Conservation (phyloP, 2,329 filamentous ascomycete species). For the Penicillium sp. region DNA sequence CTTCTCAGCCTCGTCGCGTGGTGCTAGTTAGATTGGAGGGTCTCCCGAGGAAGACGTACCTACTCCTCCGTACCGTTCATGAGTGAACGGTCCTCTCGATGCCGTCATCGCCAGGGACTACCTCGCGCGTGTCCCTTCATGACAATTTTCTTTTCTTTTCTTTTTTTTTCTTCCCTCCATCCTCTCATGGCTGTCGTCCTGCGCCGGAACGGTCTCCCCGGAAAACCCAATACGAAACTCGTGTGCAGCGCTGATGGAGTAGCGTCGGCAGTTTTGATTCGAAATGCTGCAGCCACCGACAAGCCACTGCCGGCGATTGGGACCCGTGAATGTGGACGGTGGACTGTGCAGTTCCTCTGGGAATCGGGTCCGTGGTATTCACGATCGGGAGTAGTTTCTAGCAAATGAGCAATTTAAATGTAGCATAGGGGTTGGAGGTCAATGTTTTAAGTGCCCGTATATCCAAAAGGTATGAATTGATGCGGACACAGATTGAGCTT, state of each 20-base stretch:
- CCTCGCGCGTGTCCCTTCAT: neutral
- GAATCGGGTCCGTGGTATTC: no score
- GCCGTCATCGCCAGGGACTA: conserved; percentile 8
- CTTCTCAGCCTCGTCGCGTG: neutral
- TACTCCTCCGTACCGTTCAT: neutral
- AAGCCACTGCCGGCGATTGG: conserved; percentile 25
- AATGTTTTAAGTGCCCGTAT: neutral
- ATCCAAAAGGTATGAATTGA: neutral
- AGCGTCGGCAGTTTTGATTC: conserved; percentile 28
- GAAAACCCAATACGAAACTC: conserved; percentile 11
- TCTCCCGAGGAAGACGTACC: neutral
- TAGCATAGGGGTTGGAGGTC: neutral
- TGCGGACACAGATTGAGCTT: neutral
- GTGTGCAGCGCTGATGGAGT: conserved; percentile 22
- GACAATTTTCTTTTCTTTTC: neutral
- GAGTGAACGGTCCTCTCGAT: neutral
- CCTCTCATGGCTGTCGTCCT: conserved; percentile 7
- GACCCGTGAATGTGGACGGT: conserved; percentile 15
- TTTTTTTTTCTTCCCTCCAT: neutral
- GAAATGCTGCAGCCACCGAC: conserved; percentile 20
- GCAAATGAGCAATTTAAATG: neutral
- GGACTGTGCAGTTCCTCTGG: neutral
- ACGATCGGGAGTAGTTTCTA: no score
- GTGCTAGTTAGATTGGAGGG: neutral
- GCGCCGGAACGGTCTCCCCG: conserved; percentile 22